A percentile compares a stretch with the other conserved stretches of the same genome.
phyloP scores from a whole-genome alignment of 768 basidiomycete genomes.

The Inosperma sp. region DNA sequence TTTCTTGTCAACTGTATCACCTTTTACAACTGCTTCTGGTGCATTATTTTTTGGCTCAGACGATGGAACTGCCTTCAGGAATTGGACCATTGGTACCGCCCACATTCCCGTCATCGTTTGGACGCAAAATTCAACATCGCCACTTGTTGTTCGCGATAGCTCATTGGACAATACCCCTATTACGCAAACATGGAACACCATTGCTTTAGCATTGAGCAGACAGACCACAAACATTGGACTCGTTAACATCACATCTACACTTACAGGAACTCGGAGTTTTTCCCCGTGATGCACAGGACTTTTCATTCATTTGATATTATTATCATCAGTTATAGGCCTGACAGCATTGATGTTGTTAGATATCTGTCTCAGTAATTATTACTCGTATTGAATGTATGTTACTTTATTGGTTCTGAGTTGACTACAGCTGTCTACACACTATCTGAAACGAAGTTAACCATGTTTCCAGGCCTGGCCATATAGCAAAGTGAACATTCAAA shows the following conservation, averaged over 20 bases:
- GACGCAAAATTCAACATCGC: constrained; percentile 49
- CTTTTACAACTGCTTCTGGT: constrained; percentile 46
- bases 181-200: constrained; percentile 46
- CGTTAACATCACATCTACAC: constrained; percentile 43
- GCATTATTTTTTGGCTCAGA: constrained; percentile 58
- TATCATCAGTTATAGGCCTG: too few species aligned
- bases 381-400: too few species aligned
- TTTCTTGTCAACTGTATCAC: constrained; percentile 43
- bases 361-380: too few species aligned
- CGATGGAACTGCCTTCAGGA: constrained; percentile 42
- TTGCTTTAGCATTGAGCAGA: constrained; percentile 33
- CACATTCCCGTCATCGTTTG: constrained; percentile 41
- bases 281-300: constrained; percentile 24
- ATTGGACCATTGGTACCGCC: constrained; percentile 48
- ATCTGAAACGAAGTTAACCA: too few species aligned
- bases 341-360: too few species aligned
- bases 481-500: too few species aligned
- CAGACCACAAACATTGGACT: constrained; percentile 32
- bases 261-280: constrained; percentile 31
- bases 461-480: too few species aligned
- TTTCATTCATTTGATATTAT: too few species aligned
- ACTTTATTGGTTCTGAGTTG: too few species aligned
- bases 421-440: too few species aligned
- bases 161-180: constrained; percentile 42
- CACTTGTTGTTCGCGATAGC: constrained; percentile 47